phyloP scores from a whole-genome alignment of 768 basidiomycete species.

The Phylloporus sp. region DNA sequence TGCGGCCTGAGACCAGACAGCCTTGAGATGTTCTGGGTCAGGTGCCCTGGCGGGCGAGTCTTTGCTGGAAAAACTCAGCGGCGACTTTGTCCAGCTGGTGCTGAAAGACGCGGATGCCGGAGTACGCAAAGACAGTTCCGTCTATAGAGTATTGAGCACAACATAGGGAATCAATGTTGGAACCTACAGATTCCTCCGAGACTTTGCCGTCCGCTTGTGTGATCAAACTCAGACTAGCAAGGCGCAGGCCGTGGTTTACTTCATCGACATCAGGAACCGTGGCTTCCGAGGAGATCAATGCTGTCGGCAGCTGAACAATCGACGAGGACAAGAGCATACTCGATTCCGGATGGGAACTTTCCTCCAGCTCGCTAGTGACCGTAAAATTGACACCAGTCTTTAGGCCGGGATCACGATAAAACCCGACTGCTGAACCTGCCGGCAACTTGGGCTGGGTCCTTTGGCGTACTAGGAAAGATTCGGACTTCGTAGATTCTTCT shows the following conservation, averaged over 20 bases:
- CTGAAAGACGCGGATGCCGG: constrained; percentile 37
- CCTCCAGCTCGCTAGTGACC: constrained; percentile 72
- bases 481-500: constrained; percentile 27
- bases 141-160: constrained; percentile 23
- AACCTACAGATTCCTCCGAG: constrained; percentile 52
- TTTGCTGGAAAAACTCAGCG: constrained; percentile 52
- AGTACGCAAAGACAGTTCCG: constrained; percentile 43
- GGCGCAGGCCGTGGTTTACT: constrained; percentile 6
- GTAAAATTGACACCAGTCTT: constrained; percentile 64
- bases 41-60: constrained; percentile 65
- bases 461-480: constrained; percentile 33
- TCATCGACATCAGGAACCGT: constrained; percentile 11
- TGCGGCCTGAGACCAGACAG: constrained; percentile 77
- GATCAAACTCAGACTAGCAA: constrained; percentile 21
- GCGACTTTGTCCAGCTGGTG: constrained; percentile 50
- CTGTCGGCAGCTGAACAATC: constrained; percentile 10
- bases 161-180: background rate
- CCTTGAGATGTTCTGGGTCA: constrained; percentile 81
- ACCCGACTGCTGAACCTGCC: constrained; percentile 64
- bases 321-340: constrained; percentile 26
- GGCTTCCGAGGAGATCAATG: constrained; percentile 2
- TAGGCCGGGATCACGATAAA: constrained; percentile 61
- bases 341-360: constrained; percentile 12
- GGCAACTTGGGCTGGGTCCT: constrained; percentile 69
- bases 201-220: constrained; percentile 42